Base-by-base conservation (phyloP, 2,329 filamentous ascomycete species). In the Alternaria sp. region DNA sequence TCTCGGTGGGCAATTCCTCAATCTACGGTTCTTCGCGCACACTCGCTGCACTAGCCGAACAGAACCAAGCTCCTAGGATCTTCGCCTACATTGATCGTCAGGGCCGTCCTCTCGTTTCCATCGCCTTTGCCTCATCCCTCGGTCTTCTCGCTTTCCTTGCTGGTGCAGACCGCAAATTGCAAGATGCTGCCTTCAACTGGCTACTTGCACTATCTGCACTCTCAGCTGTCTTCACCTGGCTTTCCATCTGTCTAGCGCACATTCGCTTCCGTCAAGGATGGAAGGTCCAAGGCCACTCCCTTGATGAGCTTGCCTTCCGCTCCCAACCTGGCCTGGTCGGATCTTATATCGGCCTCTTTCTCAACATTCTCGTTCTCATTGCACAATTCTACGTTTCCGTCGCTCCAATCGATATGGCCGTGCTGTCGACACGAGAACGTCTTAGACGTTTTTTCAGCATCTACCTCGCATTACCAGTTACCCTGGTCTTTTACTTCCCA, bases 11-110 rank as follows among this genome's bases (percentile, higher is more conserved):
- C 57, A 97, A 97, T 78, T 94, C 92, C 6, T 89, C 93, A 61
- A 89, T 97, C 59, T 98, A 96, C 71, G 94, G 93, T 34, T 94
- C 92, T 24, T 96, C 92, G 1, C 88, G 94, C 69, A 97, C 93
- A 2, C 86, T 98, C 7, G 92, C 93, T 26, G 93, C 93, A 3
- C 85, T 97, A 2, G 93, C 93, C 42, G 93, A 97, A 75, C 92
- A 96, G 77, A 73, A 79, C 46, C 81, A 83, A 67, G 86, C 83
- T 0, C 87, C 86, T 14, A 80, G 77, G 60, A 79, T 86, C 66
- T 79, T 89, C 33, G 80, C 82, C 29, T 87, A 88, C 69, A 84
- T 90, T 63, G 87, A 89, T 72, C 83, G 82, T 62, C 73, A 81
- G 33, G 87, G 87, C 29, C 85, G 87, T 11, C 87, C 87, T 0